Base-by-base conservation (phyloP, 2,329 filamentous ascomycete species). In the Trichoderma cornu-damae region DNA sequence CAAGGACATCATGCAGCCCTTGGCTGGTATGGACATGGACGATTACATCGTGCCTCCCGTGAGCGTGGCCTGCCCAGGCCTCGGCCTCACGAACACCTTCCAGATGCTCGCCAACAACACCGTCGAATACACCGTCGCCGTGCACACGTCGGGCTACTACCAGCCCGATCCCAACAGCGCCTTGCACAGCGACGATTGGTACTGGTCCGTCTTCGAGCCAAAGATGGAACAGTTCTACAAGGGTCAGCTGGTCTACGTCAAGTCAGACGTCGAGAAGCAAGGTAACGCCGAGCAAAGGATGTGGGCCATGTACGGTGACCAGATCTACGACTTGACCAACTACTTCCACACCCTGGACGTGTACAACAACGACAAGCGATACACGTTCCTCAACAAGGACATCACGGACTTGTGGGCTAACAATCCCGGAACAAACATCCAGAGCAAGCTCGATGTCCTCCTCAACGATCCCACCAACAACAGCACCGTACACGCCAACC, bases 321-420 rank as follows among this genome's bases (percentile, higher is more conserved):
- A 80, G 51, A 79, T 99, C 18, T 97, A 94, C 69, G 95, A 99
- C 69, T 73, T 99, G 54, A 96, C 90, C 0, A 84, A 97, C 70
- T 99, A 99, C 74, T 93, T 92, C 72, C 79, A 90, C 68, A 96
- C 91, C 0, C 73, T 85, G 40, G 75, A 87, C 7, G 62, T 77
- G 18, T 76, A 80, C 66, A 78, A 85, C 62, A 76, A 85, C 55
- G 65, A 77, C 4, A 67, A 73, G 0, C 68, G 70, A 0, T 95
- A 89, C 73, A 71, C 80, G 8, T 97, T 95, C 73, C 77, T 99
- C 28, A 85, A 94, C 60, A 63, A 69, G 1, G 79, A 82, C 6
- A 73, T 99, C 4, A 80, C 82, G 2, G 78, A 85, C 2, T 71
- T 93, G 9, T 82, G 96, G 66, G 80, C 85, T 65, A 79, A 85